phyloP scores from a whole-genome alignment of 139 green algal species.

The Astrephomene gubernaculifera region DNA sequence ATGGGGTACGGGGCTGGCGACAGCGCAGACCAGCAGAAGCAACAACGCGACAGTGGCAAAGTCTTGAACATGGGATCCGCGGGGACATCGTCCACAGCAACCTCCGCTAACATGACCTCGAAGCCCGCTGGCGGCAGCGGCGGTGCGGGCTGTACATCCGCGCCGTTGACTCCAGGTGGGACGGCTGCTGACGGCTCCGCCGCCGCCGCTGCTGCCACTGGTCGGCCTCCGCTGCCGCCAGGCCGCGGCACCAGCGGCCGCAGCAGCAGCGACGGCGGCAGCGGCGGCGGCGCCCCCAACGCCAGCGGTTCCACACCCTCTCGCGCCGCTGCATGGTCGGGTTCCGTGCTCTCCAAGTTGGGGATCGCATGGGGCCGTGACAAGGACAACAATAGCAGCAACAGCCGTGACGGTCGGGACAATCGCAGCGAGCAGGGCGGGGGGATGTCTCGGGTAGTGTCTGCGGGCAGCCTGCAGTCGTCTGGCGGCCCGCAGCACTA shows the following conservation, averaged over 20 bases:
- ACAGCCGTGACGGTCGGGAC: neutral
- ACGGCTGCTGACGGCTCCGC: neutral
- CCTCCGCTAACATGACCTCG: no score
- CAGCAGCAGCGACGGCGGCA: conserved; percentile 10
- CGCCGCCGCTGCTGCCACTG: conserved; percentile 19
- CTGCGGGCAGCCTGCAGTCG: neutral
- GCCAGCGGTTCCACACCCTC: neutral
- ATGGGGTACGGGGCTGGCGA: conserved; percentile 10
- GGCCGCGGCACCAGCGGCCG: neutral
- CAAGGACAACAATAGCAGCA: neutral
- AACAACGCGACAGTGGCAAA: no score
- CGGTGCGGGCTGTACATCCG: neutral
- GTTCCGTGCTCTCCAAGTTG: conserved; percentile 24
- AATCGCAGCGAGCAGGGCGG: neutral
- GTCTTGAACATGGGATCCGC: no score
- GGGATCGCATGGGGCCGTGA: neutral
- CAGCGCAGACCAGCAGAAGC: conserved; percentile 2
- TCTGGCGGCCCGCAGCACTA: no score
- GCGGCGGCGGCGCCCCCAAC: neutral
- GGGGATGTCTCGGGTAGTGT: conserved; percentile 3
- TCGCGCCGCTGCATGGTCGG: neutral
- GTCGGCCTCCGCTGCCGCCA: neutral
- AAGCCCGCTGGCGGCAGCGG: neutral
- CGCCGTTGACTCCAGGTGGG: neutral
- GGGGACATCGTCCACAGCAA: no score